phyloP scores from a whole-genome alignment of 2,329 filamentous ascomycete species.

The Aspergillus fumigatus region DNA sequence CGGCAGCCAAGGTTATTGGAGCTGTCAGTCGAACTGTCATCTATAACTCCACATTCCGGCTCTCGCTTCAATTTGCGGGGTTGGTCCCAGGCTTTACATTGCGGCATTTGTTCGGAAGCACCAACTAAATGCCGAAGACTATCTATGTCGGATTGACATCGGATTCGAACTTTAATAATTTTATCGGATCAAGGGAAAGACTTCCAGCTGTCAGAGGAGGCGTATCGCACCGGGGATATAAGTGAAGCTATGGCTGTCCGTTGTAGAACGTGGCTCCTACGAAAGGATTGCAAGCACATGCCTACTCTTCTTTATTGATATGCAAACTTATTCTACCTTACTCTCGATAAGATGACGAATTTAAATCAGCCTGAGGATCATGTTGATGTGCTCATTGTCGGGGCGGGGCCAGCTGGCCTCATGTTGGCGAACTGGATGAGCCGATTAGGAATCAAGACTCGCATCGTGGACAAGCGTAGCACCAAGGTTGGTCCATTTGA shows the following conservation, averaged over 20 bases:
- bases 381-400: slow-evolving; percentile 13
- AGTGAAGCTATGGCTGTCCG: not conserved
- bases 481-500: slow-evolving; percentile 1
- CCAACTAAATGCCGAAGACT: not conserved
- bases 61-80: not conserved
- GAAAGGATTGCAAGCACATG: not conserved
- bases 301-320: not conserved
- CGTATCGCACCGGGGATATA: not conserved
- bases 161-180: not conserved
- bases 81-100: not conserved
- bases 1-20: not conserved
- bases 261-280: not conserved
- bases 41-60: not conserved
- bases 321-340: not conserved
- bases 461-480: slow-evolving; percentile 14
- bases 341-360: not conserved
- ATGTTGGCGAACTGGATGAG: slow-evolving; percentile 10
- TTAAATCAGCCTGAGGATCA: not conserved
- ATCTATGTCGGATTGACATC: not conserved
- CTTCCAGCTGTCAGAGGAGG: not conserved
- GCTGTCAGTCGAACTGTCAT: not conserved
- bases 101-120: not conserved
- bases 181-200: not conserved
- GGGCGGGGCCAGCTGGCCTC: slow-evolving; percentile 13
- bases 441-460: slow-evolving; percentile 10